phyloP scores from a whole-genome alignment of 805 yeast genomes.

The Ogataea neopini region DNA sequence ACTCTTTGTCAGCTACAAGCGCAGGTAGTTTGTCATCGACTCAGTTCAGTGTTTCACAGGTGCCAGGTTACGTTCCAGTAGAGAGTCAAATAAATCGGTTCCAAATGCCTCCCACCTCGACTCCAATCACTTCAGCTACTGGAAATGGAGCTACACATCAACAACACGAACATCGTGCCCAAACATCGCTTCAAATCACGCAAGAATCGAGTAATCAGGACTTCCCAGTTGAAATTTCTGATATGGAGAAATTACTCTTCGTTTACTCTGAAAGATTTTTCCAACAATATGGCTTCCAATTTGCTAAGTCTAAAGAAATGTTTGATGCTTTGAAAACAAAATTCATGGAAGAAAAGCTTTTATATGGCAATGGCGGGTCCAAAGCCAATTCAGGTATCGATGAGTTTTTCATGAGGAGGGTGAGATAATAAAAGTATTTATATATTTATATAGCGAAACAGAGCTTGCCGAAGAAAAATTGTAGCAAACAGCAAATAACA shows the following conservation, averaged over 20 bases:
- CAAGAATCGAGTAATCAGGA: slow-evolving; percentile 6
- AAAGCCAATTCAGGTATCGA: slow-evolving; percentile 20
- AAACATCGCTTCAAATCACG: background rate
- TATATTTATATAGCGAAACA: slow-evolving; percentile 2
- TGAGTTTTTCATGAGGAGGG: slow-evolving; percentile 24
- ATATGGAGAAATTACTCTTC: slow-evolving; percentile 37
- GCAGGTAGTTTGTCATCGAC: slow-evolving; percentile 3
- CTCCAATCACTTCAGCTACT: slow-evolving; percentile 3
- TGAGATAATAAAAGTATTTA: slow-evolving; percentile 10
- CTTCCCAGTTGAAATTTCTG: slow-evolving; percentile 24
- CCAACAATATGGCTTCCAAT: slow-evolving; percentile 26
- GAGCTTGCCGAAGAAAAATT: background rate
- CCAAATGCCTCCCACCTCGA: slow-evolving; percentile 1
- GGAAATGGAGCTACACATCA: background rate
- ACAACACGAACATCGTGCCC: background rate
- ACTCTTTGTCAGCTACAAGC: slow-evolving; percentile 5
- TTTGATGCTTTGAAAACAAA: slow-evolving; percentile 33
- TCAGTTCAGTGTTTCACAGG: slow-evolving; percentile 12
- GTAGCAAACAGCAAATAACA: background rate
- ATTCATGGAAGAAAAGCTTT: slow-evolving; percentile 36
- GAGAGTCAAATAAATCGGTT: slow-evolving; percentile 8
- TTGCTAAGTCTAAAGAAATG: slow-evolving; percentile 30
- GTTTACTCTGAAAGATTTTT: slow-evolving; percentile 36
- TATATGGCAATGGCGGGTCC: slow-evolving; percentile 14
- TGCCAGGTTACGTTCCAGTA: slow-evolving; percentile 15